Base-by-base conservation (phyloP, 768 basidiomycete species). In the Lactifluus pinguis region DNA sequence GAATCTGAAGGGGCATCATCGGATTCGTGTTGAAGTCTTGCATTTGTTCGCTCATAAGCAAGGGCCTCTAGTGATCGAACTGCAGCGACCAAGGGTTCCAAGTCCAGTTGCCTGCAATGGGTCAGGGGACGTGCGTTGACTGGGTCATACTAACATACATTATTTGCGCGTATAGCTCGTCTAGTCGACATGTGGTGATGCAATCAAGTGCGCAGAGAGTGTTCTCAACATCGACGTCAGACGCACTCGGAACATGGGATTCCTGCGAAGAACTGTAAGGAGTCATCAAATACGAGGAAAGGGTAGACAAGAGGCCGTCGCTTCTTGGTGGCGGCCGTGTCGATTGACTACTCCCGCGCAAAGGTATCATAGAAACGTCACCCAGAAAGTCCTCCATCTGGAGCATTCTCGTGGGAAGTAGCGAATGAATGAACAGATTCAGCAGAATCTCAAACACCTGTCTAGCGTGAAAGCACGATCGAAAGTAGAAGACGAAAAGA, bases 361-460 rank as follows among this genome's bases (percentile, higher is more conserved):
- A 78, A 29, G 97, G 95, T 66, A 98, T 98, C 77, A 86, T 87
- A 7, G 92, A 89, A 36, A 86, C 83, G 15, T 94, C 95, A n/a
- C 93, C 93, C 9, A 98, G 80, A 76, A 99, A 98, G 69, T 98
- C 97, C 70, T 97, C 95, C 90, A 97, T 95, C 71, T 95, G 92
- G 11, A 97, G 76, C 88, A 99, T 90, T 53, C 87, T 80, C 10
- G 79, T 83, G 0, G 97, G 97, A 17, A 99, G 77, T 29, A 98
- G 78, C 17, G 95, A 95, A 70, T 98, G 90, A 49, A 98, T 73
- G 75, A 98, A 99, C 25, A 99, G 77, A 38, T 94, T 97, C 69
- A 95, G 89, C 74, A 95, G 95, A 86, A 98, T 98, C 72, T 98
- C 95, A 68, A 99, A 98, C 57, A 99, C 92, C 89, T 97, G 69